A percentile compares a stretch with the other conserved stretches of the same genome.
Evolutionary conservation across 2,329 filamentous ascomycete species (phyloP).

Genomic region (Periconia macrospinosa): DNA sequence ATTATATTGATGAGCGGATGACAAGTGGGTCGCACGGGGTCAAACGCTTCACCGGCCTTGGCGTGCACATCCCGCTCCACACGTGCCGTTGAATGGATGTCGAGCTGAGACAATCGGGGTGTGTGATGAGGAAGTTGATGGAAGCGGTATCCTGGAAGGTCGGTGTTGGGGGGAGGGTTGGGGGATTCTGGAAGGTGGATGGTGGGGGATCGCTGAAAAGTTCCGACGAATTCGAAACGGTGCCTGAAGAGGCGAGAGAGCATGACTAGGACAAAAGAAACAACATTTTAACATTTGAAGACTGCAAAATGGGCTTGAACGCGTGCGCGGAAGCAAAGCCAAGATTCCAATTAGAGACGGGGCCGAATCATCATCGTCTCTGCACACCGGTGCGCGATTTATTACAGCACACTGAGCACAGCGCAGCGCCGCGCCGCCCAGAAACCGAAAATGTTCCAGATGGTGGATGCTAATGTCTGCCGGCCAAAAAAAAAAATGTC

Average conservation of each 20-base stretch:
- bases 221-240: conserved; percentile 11
- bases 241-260: not conserved
- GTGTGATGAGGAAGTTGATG: not conserved
- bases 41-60: conserved; percentile 5
- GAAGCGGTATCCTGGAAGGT: not conserved
- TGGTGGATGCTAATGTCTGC: no score
- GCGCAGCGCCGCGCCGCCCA: not conserved
- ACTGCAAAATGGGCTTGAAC: no score
- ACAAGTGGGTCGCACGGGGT: not conserved
- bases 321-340: not conserved
- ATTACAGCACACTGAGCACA: not conserved
- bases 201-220: conserved; percentile 9
- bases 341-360: not conserved
- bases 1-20: not conserved
- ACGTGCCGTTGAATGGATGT: not conserved
- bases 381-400: not conserved
- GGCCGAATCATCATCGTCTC: not conserved
- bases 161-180: not conserved
- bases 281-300: no score
- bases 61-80: not conserved
- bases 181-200: conserved; percentile 9
- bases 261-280: no score
- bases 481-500: no score
- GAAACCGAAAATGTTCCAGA: not conserved
- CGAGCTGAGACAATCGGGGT: not conserved